These are phyloP conservation scores for Plantago lanceolata DNA, from an alignment of 305 asterid species.

Conservation along the genomic window DNA sequence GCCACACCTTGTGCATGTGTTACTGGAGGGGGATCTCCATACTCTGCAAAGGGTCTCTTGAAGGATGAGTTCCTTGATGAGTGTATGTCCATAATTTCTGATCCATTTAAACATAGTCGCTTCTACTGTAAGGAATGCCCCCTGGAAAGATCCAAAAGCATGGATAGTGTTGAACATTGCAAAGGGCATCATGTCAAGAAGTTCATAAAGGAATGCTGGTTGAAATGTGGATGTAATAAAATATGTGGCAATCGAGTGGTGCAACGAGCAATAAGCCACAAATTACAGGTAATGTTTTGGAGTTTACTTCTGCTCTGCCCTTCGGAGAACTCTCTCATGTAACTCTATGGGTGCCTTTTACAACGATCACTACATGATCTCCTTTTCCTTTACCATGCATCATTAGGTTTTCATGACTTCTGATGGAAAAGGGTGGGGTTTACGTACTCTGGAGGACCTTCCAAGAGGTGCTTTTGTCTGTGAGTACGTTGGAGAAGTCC, in stretches of 20 bases:
- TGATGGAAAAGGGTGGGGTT: conserved; percentile 92
- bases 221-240: conserved; percentile 57
- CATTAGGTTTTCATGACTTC: conserved; percentile 69
- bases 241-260: conserved; percentile 77
- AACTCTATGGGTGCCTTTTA: conserved; percentile 6
- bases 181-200: conserved; percentile 63
- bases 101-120: conserved; percentile 48
- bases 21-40: conserved; percentile 51
- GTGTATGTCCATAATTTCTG: conserved; percentile 53
- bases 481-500: conserved; percentile 77
- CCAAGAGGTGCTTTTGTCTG: conserved; percentile 88
- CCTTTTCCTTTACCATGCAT: conserved; percentile 22
- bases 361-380: conserved; percentile 17
- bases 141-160: conserved; percentile 47
- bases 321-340: conserved; percentile 17
- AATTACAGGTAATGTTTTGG: conserved; percentile 48
- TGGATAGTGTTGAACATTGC: conserved; percentile 50
- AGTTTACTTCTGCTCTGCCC: conserved; percentile 12
- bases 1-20: conserved; percentile 58
- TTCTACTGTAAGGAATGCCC: conserved; percentile 66
- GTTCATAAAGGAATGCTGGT: conserved; percentile 77
- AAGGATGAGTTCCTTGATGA: conserved; percentile 51
- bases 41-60: conserved; percentile 52
- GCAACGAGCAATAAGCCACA: conserved; percentile 60
- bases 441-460: conserved; percentile 73